phyloP scores from a whole-genome alignment of 495 filamentous ascomycete species.

The Aspergillus mulundensis region DNA sequence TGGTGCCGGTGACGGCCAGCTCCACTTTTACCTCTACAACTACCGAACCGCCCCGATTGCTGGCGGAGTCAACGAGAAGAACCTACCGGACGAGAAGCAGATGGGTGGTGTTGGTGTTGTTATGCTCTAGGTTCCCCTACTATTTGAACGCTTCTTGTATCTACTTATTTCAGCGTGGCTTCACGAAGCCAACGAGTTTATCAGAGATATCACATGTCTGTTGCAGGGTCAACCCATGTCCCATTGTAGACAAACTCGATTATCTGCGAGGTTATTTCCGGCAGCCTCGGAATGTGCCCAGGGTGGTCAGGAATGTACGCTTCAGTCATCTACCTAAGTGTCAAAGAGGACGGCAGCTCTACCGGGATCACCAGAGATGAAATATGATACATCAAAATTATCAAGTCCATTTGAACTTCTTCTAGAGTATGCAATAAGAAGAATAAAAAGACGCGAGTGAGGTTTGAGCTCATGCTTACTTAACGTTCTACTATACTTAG shows the following conservation, averaged over 20 bases:
- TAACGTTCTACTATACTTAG: neutral
- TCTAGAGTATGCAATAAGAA: too few species aligned
- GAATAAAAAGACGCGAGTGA: neutral
- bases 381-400: neutral
- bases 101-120: constrained; percentile 88
- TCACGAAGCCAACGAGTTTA: neutral
- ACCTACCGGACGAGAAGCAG: constrained; percentile 64
- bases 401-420: too few species aligned
- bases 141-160: neutral
- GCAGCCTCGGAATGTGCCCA: too few species aligned
- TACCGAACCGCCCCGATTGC: constrained; percentile 77
- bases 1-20: constrained; percentile 84
- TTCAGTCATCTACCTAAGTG: neutral
- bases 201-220: neutral
- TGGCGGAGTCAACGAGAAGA: constrained; percentile 77
- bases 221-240: too few species aligned
- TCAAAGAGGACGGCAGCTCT: neutral
- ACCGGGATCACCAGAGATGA: neutral
- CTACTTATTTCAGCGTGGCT: neutral
- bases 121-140: constrained; percentile 55
- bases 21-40: constrained; percentile 97
- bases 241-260: too few species aligned
- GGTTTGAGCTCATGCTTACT: neutral
- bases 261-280: too few species aligned
- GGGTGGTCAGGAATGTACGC: too few species aligned